Evolutionary conservation across 179 eudicot genomes (phyloP).

Genomic region (Camellia oleifera): DNA sequence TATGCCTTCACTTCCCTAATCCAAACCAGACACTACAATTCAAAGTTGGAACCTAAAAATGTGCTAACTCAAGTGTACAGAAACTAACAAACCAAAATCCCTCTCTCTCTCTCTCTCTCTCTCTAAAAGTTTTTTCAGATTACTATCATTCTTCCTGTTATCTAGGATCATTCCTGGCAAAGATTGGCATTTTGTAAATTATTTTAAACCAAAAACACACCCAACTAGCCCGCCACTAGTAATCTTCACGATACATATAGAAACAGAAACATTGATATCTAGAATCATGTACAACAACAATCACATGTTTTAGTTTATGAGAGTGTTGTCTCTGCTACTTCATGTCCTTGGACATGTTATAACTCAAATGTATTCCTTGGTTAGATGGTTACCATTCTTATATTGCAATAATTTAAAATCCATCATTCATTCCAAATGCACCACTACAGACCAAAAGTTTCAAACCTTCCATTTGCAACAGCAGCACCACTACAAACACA

Average conservation of each 20-base stretch:
- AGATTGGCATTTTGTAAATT: neutral
- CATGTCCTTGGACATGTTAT: neutral
- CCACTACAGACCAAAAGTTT: neutral
- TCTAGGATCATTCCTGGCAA: neutral
- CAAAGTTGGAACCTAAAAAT: neutral
- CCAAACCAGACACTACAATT: neutral
- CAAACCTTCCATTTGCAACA: no score
- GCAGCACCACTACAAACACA: neutral
- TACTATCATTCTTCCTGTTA: neutral
- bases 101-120: no score
- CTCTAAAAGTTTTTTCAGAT: neutral
- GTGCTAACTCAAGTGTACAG: no score
- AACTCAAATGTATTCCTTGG: neutral
- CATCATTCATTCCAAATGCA: conserved; percentile 1
- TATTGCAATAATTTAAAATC: neutral
- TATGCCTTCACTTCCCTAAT: neutral
- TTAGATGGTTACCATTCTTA: neutral
- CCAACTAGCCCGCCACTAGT: no score
- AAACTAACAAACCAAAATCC: no score
- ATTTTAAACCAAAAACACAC: no score
- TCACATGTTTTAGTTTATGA: neutral
- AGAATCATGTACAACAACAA: no score
- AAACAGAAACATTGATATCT: no score
- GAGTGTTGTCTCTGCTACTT: neutral
- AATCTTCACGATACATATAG: neutral